Evolutionary conservation across 345 rosid species (phyloP).

Genomic region (Gynandropsis gynandra): DNA sequence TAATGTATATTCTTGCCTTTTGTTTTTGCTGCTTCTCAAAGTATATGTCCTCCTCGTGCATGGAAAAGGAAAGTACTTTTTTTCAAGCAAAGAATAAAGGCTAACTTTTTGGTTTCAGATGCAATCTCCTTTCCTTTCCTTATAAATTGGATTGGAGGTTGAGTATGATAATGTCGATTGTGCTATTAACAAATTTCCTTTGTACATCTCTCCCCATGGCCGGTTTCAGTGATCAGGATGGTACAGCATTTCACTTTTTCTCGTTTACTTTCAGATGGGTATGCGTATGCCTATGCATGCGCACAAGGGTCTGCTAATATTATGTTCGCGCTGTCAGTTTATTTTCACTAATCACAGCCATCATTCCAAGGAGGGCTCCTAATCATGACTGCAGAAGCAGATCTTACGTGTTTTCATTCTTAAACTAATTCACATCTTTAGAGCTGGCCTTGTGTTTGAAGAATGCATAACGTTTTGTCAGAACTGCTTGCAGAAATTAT

Average conservation of each 20-base stretch:
- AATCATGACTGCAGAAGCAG: too few species aligned
- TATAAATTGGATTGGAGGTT: constrained; percentile 1
- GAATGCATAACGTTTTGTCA: neutral
- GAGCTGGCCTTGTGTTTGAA: too few species aligned
- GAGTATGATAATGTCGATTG: neutral
- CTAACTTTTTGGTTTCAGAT: neutral
- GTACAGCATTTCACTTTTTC: constrained; percentile 13
- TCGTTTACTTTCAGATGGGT: neutral
- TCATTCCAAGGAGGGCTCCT: too few species aligned
- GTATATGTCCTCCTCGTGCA: constrained; percentile 11
- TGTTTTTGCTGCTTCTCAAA: constrained; percentile 20
- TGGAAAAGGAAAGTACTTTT: constrained; percentile 1
- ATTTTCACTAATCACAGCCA: too few species aligned
- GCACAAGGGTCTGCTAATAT: too few species aligned
- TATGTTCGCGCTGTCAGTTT: too few species aligned
- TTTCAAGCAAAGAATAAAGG: constrained; percentile 25
- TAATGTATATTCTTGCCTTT: constrained; percentile 24
- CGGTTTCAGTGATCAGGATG: constrained; percentile 24
- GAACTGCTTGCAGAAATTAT: constrained; percentile 25
- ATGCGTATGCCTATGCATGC: neutral
- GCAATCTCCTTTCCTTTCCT: neutral
- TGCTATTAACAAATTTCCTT: neutral
- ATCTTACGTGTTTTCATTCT: too few species aligned
- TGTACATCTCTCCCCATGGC: constrained; percentile 23
- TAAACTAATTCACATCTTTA: too few species aligned